Conservation (phyloP, 306 rosid genomes). For the Rubus parviflorus region DNA sequence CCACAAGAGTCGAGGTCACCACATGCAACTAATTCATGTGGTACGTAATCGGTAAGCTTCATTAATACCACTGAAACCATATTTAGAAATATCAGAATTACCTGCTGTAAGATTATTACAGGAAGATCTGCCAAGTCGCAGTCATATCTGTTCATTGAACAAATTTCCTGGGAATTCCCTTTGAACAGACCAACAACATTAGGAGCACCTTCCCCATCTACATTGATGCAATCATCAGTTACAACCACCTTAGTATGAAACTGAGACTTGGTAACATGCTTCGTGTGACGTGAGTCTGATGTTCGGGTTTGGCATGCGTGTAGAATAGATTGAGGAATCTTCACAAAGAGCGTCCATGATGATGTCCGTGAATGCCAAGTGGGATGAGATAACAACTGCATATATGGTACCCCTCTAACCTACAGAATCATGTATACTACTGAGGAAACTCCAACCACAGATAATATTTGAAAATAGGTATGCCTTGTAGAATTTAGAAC, state of each 20-base stretch:
- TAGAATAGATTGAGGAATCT: constrained; percentile 68
- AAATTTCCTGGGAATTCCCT: constrained; percentile 58
- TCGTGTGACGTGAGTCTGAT: constrained; percentile 34
- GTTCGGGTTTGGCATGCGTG: constrained; percentile 45
- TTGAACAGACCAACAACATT: constrained; percentile 71
- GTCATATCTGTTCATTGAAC: constrained; percentile 67
- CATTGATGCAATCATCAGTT: constrained; percentile 71
- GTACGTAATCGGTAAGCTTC: neutral
- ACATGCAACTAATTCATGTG: neutral
- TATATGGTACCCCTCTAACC: constrained; percentile 78
- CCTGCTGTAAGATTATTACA: constrained; percentile 89
- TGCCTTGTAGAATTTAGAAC: constrained; percentile 3
- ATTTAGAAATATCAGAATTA: constrained; percentile 4
- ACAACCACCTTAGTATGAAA: constrained; percentile 82
- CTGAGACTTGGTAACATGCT: constrained; percentile 50
- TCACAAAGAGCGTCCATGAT: constrained; percentile 81
- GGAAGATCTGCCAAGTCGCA: constrained; percentile 83
- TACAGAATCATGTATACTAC: constrained; percentile 30
- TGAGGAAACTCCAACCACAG: constrained; percentile 25
- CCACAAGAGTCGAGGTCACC: neutral
- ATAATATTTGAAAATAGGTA: constrained; percentile 16
- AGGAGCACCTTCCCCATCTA: constrained; percentile 88
- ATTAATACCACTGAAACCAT: neutral
- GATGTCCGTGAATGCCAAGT: constrained; percentile 90
- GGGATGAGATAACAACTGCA: constrained; percentile 71